Percentiles rank a stretch among this genome's conserved stretches.
phyloP scores from a whole-genome alignment of 2,329 filamentous ascomycete species.

The Fusarium sp. region DNA sequence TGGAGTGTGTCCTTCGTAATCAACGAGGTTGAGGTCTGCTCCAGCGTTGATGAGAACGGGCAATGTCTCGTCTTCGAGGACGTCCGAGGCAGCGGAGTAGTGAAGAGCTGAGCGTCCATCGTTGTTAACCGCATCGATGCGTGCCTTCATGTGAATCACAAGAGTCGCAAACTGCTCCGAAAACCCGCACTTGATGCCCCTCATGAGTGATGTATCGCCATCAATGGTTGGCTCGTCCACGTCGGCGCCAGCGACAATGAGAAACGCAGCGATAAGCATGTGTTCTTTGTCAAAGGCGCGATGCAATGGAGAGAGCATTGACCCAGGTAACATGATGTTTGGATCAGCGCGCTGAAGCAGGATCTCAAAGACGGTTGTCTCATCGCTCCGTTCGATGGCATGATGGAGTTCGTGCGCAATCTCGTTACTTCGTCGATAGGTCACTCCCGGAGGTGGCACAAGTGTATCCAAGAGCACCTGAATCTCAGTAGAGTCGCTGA shows the following conservation, averaged over 20 bases:
- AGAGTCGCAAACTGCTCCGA: slow-evolving; percentile 45
- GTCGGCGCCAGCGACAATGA: slow-evolving; percentile 44
- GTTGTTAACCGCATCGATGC: slow-evolving; percentile 41
- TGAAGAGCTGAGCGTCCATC: slow-evolving; percentile 42
- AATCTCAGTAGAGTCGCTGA: slow-evolving; percentile 45
- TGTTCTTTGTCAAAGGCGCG: slow-evolving; percentile 43
- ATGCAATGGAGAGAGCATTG: slow-evolving; percentile 44
- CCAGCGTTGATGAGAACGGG: slow-evolving; percentile 39
- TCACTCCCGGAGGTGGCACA: slow-evolving; percentile 36
- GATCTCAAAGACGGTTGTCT: slow-evolving; percentile 42
- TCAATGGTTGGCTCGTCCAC: slow-evolving; percentile 44
- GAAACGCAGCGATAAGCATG: slow-evolving; percentile 43
- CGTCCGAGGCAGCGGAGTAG: slow-evolving; percentile 44
- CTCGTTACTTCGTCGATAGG: slow-evolving; percentile 37
- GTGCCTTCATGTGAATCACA: slow-evolving; percentile 39
- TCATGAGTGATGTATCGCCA: slow-evolving; percentile 43
- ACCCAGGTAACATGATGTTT: slow-evolving; percentile 42
- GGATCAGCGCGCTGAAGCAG: slow-evolving; percentile 41
- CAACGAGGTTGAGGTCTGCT: slow-evolving; percentile 40
- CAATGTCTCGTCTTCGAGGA: slow-evolving; percentile 44
- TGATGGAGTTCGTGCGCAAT: slow-evolving; percentile 39
- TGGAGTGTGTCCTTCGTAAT: slow-evolving; percentile 42
- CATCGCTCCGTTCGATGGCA: slow-evolving; percentile 41
- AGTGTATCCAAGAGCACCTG: slow-evolving; percentile 44
- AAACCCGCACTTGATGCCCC: slow-evolving; percentile 45